Evolutionary conservation across 164 flowering plant species (phyloP), one percentile per base, ranked within the genome.

Genomic region (Brasenia schreberi): DNA sequence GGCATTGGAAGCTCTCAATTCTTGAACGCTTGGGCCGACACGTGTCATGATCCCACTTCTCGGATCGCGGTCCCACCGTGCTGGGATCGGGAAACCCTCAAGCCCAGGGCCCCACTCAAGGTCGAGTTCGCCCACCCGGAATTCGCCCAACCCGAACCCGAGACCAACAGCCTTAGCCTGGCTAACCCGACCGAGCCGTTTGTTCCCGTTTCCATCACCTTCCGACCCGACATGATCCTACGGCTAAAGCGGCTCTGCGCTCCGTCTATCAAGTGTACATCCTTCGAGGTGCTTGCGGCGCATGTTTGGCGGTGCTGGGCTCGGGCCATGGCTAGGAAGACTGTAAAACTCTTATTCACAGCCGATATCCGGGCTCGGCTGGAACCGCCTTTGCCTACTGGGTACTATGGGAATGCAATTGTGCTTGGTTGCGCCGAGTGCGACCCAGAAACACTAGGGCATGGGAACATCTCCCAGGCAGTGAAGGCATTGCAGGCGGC

Each of bases 251-350:
- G 77, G n/a, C 82, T 66, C 4, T 84, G 87, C 72, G 73, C 68
- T 0, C 91, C 92, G 17, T 83, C 86, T 9, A 74, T 83, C 23
- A 88, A 88, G 76, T 87, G 94, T 85, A 90, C 97, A 71, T 76
- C 92, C 52, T 93, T 93, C 64, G 98, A 93, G 69, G 84, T 82
- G 17, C 77, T 93, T 0, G 97, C 98, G 0, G 66, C 89, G 1
- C 98, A 93, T 81, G 85, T 91, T 68, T 93, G 98, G 98, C 88
- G 88, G 2, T 76, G 81, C 2, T 93, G 98, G 98, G 86, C 81
- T 39, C 69, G 74, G 42, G 71, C 97, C 0, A 77, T 93, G 17
- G 78, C 70, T 62, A 74, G 80, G 19, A 73, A 83, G 1, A 74
- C 78, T 0, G 86, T 85, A 18, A 93, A 90, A 73, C 96, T 93